phyloP scores from a whole-genome alignment of 148 eudicot species.

The Rhododendron mucronatum region DNA sequence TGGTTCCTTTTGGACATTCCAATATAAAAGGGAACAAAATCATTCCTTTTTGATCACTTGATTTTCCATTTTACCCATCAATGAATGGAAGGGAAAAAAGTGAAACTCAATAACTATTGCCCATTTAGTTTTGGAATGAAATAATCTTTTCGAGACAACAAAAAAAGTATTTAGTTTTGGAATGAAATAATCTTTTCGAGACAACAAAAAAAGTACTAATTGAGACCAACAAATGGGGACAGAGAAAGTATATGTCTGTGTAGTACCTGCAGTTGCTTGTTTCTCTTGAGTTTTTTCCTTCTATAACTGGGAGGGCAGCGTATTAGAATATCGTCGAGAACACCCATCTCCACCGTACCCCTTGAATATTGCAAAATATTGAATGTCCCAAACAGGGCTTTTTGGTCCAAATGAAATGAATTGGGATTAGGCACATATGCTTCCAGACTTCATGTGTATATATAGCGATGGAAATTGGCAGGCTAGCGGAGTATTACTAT shows the following conservation, averaged over 20 bases:
- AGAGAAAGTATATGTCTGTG: neutral
- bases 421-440: neutral
- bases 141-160: neutral
- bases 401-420: neutral
- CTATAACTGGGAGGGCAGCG: neutral
- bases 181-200: no score
- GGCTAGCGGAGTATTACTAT: neutral
- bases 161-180: no score
- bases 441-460: neutral
- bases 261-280: neutral
- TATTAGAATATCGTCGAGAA: neutral
- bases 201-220: neutral
- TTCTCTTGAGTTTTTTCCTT: neutral
- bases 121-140: no score
- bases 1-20: no score
- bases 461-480: neutral
- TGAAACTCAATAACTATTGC: no score
- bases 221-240: no score
- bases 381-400: neutral
- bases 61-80: no score
- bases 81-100: no score
- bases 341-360: neutral
- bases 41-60: no score
- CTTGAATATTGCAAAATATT: neutral
- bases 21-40: no score